These are phyloP conservation scores for Perkinsus marinus DNA, from an alignment of 169 alveolate genomes.

Conservation along the genomic window DNA sequence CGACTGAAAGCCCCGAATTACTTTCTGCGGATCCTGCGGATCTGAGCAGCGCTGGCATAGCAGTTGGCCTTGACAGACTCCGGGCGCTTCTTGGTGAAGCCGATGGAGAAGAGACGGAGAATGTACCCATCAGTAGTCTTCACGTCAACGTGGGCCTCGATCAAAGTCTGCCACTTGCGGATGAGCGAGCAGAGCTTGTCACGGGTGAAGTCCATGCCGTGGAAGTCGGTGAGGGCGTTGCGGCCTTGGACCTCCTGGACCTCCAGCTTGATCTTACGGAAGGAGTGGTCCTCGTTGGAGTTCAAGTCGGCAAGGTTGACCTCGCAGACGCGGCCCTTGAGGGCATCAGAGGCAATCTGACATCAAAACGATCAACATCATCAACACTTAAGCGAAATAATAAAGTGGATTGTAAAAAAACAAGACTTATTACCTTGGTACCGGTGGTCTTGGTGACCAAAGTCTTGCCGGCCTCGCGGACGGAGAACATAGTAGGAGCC, in stretches of 20 bases:
- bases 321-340: slow-evolving; percentile 86
- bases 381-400: too few species aligned
- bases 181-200: slow-evolving; percentile 89
- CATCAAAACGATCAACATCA: too few species aligned
- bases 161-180: slow-evolving; percentile 88
- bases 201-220: slow-evolving; percentile 91
- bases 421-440: slow-evolving; percentile 36
- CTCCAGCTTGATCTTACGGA: slow-evolving; percentile 80
- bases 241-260: slow-evolving; percentile 88
- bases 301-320: slow-evolving; percentile 89
- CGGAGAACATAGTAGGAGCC: slow-evolving; percentile 85
- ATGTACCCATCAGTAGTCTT: slow-evolving; percentile 89
- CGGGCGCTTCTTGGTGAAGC: slow-evolving; percentile 77
- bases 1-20: not conserved
- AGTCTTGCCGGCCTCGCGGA: slow-evolving; percentile 79
- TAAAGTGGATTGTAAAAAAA: too few species aligned
- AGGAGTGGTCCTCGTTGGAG: slow-evolving; percentile 82
- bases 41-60: slow-evolving; percentile 87
- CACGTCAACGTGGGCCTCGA: slow-evolving; percentile 91
- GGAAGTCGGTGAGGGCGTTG: slow-evolving; percentile 86
- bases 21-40: slow-evolving; percentile 81
- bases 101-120: slow-evolving; percentile 90
- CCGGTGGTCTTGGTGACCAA: slow-evolving; percentile 88
- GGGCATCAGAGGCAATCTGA: slow-evolving; percentile 76
- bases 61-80: slow-evolving; percentile 76